Percentiles rank a stretch among this genome's conserved stretches.
Conservation (phyloP, 495 filamentous ascomycete species). For the Geopyxis carbonaria region DNA sequence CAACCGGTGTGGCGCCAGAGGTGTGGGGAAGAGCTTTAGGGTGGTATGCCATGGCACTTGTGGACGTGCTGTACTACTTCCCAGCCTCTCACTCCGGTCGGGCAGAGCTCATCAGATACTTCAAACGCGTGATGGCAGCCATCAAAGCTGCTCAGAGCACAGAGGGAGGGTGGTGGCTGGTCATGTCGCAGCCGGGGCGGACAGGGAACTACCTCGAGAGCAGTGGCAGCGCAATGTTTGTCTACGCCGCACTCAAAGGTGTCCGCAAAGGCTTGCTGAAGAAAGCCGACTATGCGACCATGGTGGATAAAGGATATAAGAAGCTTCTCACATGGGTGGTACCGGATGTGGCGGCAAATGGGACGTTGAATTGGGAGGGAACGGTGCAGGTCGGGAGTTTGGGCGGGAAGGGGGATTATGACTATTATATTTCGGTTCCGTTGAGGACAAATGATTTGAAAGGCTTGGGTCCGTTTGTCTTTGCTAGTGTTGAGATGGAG, state of each 20-base stretch:
- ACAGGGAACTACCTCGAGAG: constrained; percentile 44
- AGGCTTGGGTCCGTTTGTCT: constrained; percentile 33
- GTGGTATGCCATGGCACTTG: constrained; percentile 43
- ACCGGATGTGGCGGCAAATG: constrained; percentile 29
- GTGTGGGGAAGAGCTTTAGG: constrained; percentile 43
- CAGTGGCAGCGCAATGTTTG: constrained; percentile 43
- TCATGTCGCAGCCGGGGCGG: constrained; percentile 32
- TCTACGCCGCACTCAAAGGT: constrained; percentile 38
- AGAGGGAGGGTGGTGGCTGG: constrained; percentile 41
- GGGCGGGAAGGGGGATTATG: constrained; percentile 32
- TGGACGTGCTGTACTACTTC: constrained; percentile 38
- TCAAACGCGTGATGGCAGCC: constrained; percentile 28
- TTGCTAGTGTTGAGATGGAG: constrained; percentile 34
- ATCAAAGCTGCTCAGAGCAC: constrained; percentile 32
- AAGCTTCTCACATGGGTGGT: constrained; percentile 29
- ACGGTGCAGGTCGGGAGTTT: constrained; percentile 41
- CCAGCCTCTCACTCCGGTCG: constrained; percentile 25
- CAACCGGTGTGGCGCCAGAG: constrained; percentile 37
- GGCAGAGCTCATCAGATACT: constrained; percentile 26
- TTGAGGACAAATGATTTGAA: constrained; percentile 32
- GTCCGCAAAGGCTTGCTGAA: constrained; percentile 31
- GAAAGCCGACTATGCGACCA: constrained; percentile 20
- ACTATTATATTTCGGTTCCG: constrained; percentile 35
- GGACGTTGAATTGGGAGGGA: constrained; percentile 35
- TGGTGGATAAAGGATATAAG: constrained; percentile 29